Evolutionary conservation across 139 green algal genomes (phyloP).

Genomic region (Asterochloris sp.): DNA sequence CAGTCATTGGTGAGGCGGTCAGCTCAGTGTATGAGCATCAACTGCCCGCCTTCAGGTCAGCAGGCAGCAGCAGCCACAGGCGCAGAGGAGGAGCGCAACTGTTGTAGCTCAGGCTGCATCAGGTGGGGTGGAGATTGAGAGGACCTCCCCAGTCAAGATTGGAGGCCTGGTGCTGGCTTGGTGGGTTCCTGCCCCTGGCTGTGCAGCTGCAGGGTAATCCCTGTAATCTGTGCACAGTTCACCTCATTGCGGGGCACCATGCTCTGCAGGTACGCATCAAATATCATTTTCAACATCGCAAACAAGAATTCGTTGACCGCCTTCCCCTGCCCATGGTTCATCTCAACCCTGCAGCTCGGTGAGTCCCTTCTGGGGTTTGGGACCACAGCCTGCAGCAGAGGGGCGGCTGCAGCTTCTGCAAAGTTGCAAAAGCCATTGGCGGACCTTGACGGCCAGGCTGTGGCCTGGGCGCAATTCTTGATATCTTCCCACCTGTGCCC

Average conservation of each 20-base stretch:
- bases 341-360: slow-evolving; percentile 80
- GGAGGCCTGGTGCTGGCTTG: background rate
- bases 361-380: background rate
- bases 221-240: background rate
- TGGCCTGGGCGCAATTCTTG: no score
- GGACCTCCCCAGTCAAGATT: background rate
- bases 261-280: slow-evolving; percentile 29
- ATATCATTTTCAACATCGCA: slow-evolving; percentile 91
- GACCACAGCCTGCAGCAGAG: background rate
- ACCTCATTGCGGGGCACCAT: background rate
- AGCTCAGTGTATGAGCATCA: no score
- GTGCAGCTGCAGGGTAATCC: background rate
- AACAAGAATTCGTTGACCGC: slow-evolving; percentile 87
- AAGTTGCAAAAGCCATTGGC: no score
- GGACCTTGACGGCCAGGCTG: no score
- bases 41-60: no score
- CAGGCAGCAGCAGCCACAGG: no score
- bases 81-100: no score
- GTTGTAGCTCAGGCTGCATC: background rate
- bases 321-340: slow-evolving; percentile 85
- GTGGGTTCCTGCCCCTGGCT: background rate
- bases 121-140: background rate
- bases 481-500: no score
- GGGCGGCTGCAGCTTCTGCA: no score
- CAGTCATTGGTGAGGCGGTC: no score